Percentiles rank a stretch among this genome's conserved stretches.
These are phyloP conservation scores for Pichia sp. DNA, from an alignment of 1,139 yeast genomes.

Conservation along the genomic window DNA sequence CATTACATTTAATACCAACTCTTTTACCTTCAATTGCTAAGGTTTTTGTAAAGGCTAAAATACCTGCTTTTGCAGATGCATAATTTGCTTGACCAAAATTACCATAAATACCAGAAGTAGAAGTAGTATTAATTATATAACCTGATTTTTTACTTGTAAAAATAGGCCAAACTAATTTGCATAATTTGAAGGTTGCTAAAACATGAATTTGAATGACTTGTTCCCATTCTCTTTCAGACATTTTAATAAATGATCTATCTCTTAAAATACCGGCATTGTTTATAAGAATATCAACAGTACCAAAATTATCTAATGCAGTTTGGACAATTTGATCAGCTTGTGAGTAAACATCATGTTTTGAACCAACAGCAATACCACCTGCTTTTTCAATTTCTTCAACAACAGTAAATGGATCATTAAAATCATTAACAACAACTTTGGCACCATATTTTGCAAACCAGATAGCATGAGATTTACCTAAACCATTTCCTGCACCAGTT, in stretches of 20 bases:
- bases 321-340: conserved; percentile 73
- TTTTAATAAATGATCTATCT: conserved; percentile 81
- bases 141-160: conserved; percentile 75
- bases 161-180: conserved; percentile 91
- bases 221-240: conserved; percentile 82
- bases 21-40: conserved; percentile 87
- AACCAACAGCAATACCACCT: conserved; percentile 84
- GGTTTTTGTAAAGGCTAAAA: conserved; percentile 78
- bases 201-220: conserved; percentile 78
- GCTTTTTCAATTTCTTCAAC: conserved; percentile 66
- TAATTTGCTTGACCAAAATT: conserved; percentile 97
- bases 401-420: conserved; percentile 65
- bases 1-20: conserved; percentile 67
- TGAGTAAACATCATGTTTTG: conserved; percentile 72
- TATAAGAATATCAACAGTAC: conserved; percentile 76
- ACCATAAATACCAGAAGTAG: conserved; percentile 96
- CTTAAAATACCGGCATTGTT: conserved; percentile 95
- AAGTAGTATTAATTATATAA: conserved; percentile 78
- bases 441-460: conserved; percentile 89
- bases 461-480: conserved; percentile 86
- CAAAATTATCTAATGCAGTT: conserved; percentile 72
- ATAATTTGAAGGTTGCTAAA: conserved; percentile 71
- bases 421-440: conserved; percentile 89
- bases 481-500: conserved; percentile 95
- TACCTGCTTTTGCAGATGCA: conserved; percentile 87